These are phyloP conservation scores for Rhizophlyctis rosea DNA, from an alignment of 192 early-diverging fungal species.

Conservation along the genomic window DNA sequence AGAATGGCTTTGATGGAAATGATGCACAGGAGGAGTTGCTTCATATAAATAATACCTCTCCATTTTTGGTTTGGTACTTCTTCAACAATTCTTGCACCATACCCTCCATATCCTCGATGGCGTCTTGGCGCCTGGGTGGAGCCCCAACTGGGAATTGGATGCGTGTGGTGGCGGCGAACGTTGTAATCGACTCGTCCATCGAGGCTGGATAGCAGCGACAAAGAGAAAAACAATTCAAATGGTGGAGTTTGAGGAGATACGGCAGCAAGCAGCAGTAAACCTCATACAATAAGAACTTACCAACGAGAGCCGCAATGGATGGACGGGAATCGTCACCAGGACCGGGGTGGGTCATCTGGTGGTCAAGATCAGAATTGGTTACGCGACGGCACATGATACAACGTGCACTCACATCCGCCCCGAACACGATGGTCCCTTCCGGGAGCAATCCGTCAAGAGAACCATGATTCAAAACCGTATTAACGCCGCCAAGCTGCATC, in stretches of 20 bases:
- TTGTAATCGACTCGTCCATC: no score
- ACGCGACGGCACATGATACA: background rate
- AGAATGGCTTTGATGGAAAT: no score
- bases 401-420: constrained; percentile 75
- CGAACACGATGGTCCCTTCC: constrained; percentile 60
- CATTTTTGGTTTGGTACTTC: no score
- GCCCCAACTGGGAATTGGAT: constrained; percentile 49
- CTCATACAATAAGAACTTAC: background rate
- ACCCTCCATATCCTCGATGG: constrained; percentile 41
- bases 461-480: background rate
- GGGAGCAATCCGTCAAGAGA: constrained; percentile 29
- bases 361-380: background rate
- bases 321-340: constrained; percentile 54
- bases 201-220: no score
- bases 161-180: constrained; percentile 39
- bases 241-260: no score
- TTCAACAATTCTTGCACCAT: constrained; percentile 39
- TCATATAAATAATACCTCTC: no score
- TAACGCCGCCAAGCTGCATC: background rate
- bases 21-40: no score
- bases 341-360: constrained; percentile 58
- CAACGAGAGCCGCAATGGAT: constrained; percentile 50
- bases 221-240: no score
- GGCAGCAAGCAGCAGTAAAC: background rate
- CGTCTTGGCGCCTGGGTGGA: constrained; percentile 49